phyloP scores from a whole-genome alignment of 176 grass and related monocot species.

The Oryza meyeriana region DNA sequence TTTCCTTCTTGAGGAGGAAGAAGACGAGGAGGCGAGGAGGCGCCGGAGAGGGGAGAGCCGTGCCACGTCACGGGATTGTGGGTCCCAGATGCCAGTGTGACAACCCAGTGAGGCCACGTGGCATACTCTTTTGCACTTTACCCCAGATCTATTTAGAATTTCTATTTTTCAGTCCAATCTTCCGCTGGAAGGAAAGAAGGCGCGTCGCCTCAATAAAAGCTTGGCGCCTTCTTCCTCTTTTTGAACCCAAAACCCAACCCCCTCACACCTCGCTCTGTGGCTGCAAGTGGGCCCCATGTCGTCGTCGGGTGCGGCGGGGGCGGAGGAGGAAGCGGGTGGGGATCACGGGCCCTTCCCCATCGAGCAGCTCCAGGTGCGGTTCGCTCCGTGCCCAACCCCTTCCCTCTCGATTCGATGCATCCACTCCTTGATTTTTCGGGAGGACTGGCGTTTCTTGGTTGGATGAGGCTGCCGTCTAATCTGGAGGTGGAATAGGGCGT shows the following conservation, averaged over 20 bases:
- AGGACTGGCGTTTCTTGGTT: too few relatives aligned
- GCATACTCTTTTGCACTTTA: not conserved
- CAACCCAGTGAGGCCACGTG: not conserved
- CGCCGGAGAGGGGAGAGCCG: not conserved
- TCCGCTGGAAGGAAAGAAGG: conserved; percentile 10
- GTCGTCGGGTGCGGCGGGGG: conserved; percentile 1
- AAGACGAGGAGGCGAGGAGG: not conserved
- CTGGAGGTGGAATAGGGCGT: too few relatives aligned
- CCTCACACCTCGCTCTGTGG: not conserved
- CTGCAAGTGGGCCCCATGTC: conserved; percentile 40
- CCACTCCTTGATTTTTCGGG: too few relatives aligned
- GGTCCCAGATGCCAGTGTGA: not conserved
- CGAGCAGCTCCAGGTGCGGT: conserved; percentile 58
- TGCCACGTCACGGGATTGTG: too few relatives aligned
- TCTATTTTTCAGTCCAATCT: not conserved
- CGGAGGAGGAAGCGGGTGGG: conserved; percentile 21
- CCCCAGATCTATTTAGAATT: not conserved
- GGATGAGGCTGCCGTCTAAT: too few relatives aligned
- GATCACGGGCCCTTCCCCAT: conserved; percentile 51
- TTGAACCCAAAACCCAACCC: not conserved
- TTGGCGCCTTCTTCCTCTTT: conserved; percentile 20
- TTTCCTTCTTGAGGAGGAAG: conserved; percentile 34
- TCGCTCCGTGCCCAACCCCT: not conserved
- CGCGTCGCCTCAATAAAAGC: conserved; percentile 1
- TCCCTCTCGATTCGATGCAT: not conserved